A percentile compares a stretch with the other conserved stretches of the same genome.
These are phyloP conservation scores for Musa acuminata DNA, from an alignment of 176 grass and related monocot species.

Conservation along the genomic window DNA sequence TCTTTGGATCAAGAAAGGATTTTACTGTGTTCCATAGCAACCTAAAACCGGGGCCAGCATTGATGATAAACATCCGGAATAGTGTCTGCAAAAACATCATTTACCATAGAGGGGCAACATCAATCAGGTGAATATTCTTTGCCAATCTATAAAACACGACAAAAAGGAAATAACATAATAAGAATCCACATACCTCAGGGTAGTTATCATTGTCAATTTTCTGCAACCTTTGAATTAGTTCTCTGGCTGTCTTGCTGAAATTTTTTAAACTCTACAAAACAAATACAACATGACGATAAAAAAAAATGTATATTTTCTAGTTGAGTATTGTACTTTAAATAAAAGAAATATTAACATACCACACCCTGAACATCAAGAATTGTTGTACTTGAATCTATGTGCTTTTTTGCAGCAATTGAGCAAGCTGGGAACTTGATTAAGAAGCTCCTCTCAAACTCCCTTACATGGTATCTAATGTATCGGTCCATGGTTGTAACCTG, in stretches of 20 bases:
- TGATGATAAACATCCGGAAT: constrained; percentile 2
- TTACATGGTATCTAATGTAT: constrained; percentile 2
- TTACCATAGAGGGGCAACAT: background rate
- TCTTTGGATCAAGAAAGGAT: background rate
- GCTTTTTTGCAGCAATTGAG: constrained; percentile 4
- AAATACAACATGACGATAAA: background rate
- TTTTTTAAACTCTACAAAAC: background rate
- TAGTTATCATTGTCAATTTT: constrained; percentile 1
- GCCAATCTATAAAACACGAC: background rate
- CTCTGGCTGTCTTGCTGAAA: constrained; percentile 2
- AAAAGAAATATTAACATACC: background rate
- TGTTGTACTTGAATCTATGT: constrained; percentile 7
- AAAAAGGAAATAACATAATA: background rate
- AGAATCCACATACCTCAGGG: background rate
- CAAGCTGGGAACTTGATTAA: constrained; percentile 3
- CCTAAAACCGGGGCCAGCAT: background rate
- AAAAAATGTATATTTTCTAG: background rate
- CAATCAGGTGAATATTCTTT: background rate
- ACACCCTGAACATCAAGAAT: constrained; percentile 1
- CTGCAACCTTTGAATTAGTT: background rate
- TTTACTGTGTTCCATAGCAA: background rate
- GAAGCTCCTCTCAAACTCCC: constrained; percentile 8
- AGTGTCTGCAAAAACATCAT: background rate
- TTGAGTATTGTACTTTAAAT: background rate
- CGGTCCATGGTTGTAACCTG: constrained; percentile 2